phyloP scores from a whole-genome alignment of 1,139 yeast genomes.

The Scheffersomyces parashehatae region DNA sequence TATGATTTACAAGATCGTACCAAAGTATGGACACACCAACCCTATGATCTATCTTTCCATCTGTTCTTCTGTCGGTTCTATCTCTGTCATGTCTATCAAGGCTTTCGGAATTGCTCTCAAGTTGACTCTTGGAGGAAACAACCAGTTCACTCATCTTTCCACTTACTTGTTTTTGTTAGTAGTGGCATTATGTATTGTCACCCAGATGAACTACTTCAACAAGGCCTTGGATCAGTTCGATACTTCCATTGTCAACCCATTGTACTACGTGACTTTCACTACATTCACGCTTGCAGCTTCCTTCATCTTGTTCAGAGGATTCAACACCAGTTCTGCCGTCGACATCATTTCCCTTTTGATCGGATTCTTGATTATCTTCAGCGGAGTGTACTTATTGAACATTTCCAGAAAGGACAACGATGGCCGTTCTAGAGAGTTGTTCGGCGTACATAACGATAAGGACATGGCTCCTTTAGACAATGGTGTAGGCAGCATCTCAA shows the following conservation, averaged over 20 bases:
- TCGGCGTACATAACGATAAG: slow-evolving; percentile 59
- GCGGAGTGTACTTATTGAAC: slow-evolving; percentile 84
- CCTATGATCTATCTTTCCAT: slow-evolving; percentile 91
- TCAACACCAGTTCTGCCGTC: slow-evolving; percentile 79
- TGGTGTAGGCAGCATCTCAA: slow-evolving; percentile 74
- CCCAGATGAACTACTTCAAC: slow-evolving; percentile 93
- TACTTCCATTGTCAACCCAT: slow-evolving; percentile 88
- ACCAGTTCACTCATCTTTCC: slow-evolving; percentile 82
- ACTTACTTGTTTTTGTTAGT: slow-evolving; percentile 80
- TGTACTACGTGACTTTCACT: slow-evolving; percentile 89
- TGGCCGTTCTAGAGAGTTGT: slow-evolving; percentile 55
- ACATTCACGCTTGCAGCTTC: slow-evolving; percentile 87
- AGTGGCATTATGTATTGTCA: slow-evolving; percentile 78
- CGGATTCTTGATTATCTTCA: slow-evolving; percentile 84
- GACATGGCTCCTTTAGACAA: slow-evolving; percentile 75
- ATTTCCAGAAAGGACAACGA: slow-evolving; percentile 70
- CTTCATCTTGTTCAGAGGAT: slow-evolving; percentile 82
- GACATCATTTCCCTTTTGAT: slow-evolving; percentile 82
- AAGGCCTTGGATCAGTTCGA: slow-evolving; percentile 92
- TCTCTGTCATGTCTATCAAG: slow-evolving; percentile 88
- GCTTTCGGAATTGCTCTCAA: slow-evolving; percentile 93
- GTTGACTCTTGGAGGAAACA: slow-evolving; percentile 82
- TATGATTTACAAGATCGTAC: slow-evolving; percentile 84
- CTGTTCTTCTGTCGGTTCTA: slow-evolving; percentile 88
- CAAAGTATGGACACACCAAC: slow-evolving; percentile 74